Percentiles rank a stretch among this genome's conserved stretches.
Evolutionary conservation across 176 grass and related monocot genomes (phyloP).

Genomic region (Avena eriantha): DNA sequence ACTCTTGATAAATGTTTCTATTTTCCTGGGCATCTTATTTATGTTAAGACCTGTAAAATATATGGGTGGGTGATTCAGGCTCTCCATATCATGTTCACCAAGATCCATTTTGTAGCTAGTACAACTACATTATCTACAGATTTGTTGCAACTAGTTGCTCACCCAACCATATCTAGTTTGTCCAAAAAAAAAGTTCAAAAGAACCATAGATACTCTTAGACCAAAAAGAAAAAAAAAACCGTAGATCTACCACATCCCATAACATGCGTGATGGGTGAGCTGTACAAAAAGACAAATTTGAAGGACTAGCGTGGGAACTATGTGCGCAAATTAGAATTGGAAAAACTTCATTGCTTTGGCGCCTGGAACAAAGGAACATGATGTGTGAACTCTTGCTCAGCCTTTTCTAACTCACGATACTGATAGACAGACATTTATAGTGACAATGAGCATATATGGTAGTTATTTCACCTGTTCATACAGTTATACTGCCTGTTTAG

Average conservation of each 20-base stretch:
- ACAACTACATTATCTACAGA: not conserved
- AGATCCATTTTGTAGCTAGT: not conserved
- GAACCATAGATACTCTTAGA: not conserved
- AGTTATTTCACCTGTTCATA: not conserved
- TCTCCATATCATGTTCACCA: not conserved
- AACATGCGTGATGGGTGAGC: not conserved
- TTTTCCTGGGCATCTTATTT: not conserved
- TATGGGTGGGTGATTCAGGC: not conserved
- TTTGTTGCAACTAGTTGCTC: conserved; percentile 1
- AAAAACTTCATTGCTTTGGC: not conserved
- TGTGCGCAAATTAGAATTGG: conserved; percentile 2
- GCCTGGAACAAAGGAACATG: not conserved
- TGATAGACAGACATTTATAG: not conserved
- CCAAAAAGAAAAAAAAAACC: not conserved
- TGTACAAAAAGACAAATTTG: not conserved
- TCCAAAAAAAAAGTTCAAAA: no score
- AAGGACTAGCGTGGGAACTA: conserved; percentile 10
- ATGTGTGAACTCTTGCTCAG: not conserved
- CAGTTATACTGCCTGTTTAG: not conserved
- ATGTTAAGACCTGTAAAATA: not conserved
- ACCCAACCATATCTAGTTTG: not conserved
- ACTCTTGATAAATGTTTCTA: not conserved
- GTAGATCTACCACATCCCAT: not conserved
- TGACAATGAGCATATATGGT: not conserved
- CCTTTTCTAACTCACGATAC: not conserved